Base-by-base conservation (phyloP, 2,329 filamentous ascomycete genomes). In the Cladorrhinum sp. region DNA sequence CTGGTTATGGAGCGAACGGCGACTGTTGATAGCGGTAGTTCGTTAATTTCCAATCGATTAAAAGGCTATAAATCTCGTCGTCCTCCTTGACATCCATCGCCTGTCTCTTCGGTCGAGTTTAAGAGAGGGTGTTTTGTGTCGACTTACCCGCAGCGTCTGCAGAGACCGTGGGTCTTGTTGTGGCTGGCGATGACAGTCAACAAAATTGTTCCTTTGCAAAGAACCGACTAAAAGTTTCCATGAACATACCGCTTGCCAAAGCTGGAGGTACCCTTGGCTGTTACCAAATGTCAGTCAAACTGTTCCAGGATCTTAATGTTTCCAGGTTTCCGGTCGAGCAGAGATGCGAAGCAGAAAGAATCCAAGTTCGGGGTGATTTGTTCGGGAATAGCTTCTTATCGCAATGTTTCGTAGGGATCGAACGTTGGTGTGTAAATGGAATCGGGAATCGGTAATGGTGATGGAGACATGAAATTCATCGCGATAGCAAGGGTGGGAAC, bases 121-220 rank as follows among this genome's bases (percentile, higher is more conserved):
- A 29, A 48, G 22, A 49, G 49, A 20, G 38, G 41, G 25, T 58
- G 61, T 63, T 59, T 62, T 59, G 65, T 41, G 54, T 66, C 68
- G 74, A 92, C 90, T 86, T 82, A 95, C 68, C 92, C 93, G 87
- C 92, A 97, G 84, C 93, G 93, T 87, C 93, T 90, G 91, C 93
- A 97, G 81, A 97, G 84, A 79, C 89, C 92, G 88, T 97, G 93
- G 85, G 92, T 92, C 89, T 96, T 96, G 88, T 93, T 96, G 86
- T 96, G 92, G 87, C 92, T 88, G 71, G 75, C 25, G 58, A 50
- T 10, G 9, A 59, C 12, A 58, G 64, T 67, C 59, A 67, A 62
- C 49, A 54, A 36, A 7, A 18, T n/a, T 24, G 48, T 38, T 20
- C 22, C 5, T 38, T 16, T 18, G 18, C 4, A 6, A 3, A 32